Base-by-base conservation (phyloP, 2,329 filamentous ascomycete genomes). In the Domatiomyces globalis region DNA sequence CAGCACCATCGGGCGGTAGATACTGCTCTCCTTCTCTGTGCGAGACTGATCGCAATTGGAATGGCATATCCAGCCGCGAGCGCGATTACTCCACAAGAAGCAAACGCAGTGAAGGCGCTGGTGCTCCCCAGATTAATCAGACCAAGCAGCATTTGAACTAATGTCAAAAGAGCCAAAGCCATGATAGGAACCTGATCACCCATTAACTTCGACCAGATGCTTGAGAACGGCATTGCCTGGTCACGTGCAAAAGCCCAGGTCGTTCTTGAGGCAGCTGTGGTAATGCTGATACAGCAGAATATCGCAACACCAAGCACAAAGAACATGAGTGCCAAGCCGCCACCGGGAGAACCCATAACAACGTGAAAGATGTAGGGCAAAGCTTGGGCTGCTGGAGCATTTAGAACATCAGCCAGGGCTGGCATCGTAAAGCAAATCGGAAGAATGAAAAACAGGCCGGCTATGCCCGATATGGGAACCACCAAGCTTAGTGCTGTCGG, bases 161-260 rank as follows among this genome's bases (percentile, higher is more conserved):
- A 56, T 25, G 73, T 73, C 59, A 84, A 84, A 63, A 84, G 73
- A 72, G 81, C 79, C 12, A 85, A 80, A 0, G 82, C 81, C 60
- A 84, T 84, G 45, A 84, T 79, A 0, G 83, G 83, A 0, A 83
- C 85, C 6, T 25, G 22, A 25, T 25, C 22, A 47, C 73, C 66
- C 1, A 82, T 84, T 48, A 85, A 80, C 19, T 67, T 63, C 59
- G 77, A 78, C 70, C 80, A 81, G 60, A 74, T 71, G 0, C 66
- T 66, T 5, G 77, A 80, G 4, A 78, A 60, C 0, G 82, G 82
- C 61, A 86, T 83, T 62, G 80, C 83, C 59, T 79, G 81, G 60
- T 86, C 83, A 36, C 83, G 78, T n/a, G 83, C 81, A 65, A 86
- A 86, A 10, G 82, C 82, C 61, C 84, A 87, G 1, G 81, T 83